Percentiles rank a stretch among this genome's conserved stretches.
Conservation (phyloP, 2,329 filamentous ascomycete genomes). For the Tolypocladium sp. region DNA sequence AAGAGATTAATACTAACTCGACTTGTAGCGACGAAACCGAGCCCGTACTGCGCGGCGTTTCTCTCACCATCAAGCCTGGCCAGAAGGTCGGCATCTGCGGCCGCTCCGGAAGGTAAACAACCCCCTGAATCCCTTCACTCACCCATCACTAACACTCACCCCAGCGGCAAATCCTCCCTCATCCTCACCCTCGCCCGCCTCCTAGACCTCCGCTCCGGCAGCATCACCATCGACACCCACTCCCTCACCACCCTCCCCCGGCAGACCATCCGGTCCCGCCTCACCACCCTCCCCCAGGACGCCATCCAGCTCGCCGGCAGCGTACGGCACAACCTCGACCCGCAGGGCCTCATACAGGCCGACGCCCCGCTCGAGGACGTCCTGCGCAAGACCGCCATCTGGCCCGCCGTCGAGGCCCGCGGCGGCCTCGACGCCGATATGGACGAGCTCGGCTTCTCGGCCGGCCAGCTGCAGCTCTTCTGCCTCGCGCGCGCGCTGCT, state of each 20-base stretch:
- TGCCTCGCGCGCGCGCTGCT: conserved; percentile 36
- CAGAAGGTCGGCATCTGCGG: conserved; percentile 42
- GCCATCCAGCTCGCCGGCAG: conserved; percentile 34
- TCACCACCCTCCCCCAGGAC: conserved; percentile 40
- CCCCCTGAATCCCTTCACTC: background rate
- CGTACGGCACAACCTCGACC: conserved; percentile 38
- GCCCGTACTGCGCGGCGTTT: conserved; percentile 8
- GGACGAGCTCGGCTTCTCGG: conserved; percentile 22
- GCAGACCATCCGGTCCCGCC: conserved; percentile 29
- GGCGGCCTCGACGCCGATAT: conserved; percentile 17
- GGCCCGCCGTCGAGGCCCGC: conserved; percentile 22
- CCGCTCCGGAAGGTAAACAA: conserved; percentile 28
- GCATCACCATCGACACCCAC: conserved; percentile 32
- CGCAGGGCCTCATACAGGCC: conserved; percentile 17
- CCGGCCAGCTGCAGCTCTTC: conserved; percentile 38
- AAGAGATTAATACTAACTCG: background rate
- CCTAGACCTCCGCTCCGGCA: conserved; percentile 27
- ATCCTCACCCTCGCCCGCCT: conserved; percentile 37
- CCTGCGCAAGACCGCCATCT: conserved; percentile 33
- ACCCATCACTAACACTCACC: background rate
- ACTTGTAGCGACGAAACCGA: conserved; percentile 6
- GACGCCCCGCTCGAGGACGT: conserved; percentile 29
- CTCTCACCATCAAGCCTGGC: conserved; percentile 19
- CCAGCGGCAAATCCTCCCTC: conserved; percentile 41
- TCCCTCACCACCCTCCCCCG: conserved; percentile 31